These are phyloP conservation scores for Maudiozyma humilis DNA, from an alignment of 1,139 yeast species.

Conservation along the genomic window DNA sequence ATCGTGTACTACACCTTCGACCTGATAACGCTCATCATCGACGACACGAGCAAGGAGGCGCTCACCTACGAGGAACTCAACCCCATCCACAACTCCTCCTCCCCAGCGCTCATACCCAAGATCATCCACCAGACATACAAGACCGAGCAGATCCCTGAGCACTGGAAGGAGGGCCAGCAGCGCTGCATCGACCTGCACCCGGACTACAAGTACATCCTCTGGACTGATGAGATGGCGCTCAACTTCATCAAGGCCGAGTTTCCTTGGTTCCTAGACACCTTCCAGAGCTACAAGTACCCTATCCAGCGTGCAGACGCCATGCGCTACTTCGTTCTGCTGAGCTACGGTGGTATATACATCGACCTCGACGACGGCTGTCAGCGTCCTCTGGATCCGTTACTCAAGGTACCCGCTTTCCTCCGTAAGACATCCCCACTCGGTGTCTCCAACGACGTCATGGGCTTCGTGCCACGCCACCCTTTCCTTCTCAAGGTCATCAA, in stretches of 20 bases:
- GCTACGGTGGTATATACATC: constrained; percentile 83
- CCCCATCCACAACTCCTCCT: constrained; percentile 18
- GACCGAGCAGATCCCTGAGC: constrained; percentile 63
- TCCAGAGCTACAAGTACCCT: constrained; percentile 69
- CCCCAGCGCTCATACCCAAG: constrained; percentile 50
- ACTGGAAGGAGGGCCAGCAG: constrained; percentile 72
- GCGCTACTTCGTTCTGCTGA: constrained; percentile 71
- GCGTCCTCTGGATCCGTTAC: constrained; percentile 67
- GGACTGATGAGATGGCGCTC: constrained; percentile 84
- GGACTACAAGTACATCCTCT: constrained; percentile 74
- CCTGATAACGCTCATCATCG: constrained; percentile 64
- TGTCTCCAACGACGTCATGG: constrained; percentile 89
- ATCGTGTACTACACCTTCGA: constrained; percentile 62
- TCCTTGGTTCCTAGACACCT: constrained; percentile 78
- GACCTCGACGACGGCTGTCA: constrained; percentile 88
- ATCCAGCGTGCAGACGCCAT: constrained; percentile 89
- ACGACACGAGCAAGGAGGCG: constrained; percentile 60
- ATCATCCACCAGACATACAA: constrained; percentile 92
- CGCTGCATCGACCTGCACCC: constrained; percentile 73
- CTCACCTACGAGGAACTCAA: constrained; percentile 48
- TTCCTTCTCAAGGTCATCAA: constrained; percentile 67
- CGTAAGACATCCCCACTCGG: constrained; percentile 87
- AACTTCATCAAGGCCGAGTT: constrained; percentile 69
- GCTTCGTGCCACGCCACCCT: constrained; percentile 78
- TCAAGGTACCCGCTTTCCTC: constrained; percentile 76